A percentile compares a stretch with the other conserved stretches of the same genome.
Conservation (phyloP, 371 early-diverging fungal species). For the Umbelopsis sp. region DNA sequence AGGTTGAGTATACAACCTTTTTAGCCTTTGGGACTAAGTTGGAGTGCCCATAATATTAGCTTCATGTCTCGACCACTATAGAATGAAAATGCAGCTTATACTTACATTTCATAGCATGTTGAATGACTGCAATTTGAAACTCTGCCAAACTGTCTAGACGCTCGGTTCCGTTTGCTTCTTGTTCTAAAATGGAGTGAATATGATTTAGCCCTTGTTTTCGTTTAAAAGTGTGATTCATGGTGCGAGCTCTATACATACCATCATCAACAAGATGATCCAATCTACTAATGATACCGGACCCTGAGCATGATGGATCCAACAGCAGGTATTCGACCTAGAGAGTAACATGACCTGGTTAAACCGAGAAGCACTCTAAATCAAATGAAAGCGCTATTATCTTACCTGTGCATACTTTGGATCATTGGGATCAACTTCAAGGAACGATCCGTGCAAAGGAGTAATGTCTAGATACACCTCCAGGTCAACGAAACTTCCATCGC, state of each 20-base stretch:
- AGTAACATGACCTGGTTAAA: background rate
- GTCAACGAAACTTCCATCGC: too few relatives aligned
- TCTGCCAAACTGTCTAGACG: constrained; percentile 74
- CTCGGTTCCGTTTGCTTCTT: constrained; percentile 34
- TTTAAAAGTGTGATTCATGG: background rate
- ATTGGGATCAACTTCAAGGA: constrained; percentile 67
- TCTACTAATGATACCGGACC: constrained; percentile 93
- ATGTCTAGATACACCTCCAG: constrained; percentile 49
- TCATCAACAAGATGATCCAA: constrained; percentile 82
- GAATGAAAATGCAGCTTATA: background rate
- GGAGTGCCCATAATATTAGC: constrained; percentile 19
- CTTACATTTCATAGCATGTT: constrained; percentile 77
- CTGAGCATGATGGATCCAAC: constrained; percentile 98
- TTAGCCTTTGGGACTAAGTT: constrained; percentile 72
- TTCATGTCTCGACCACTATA: background rate
- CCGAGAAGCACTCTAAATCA: background rate
- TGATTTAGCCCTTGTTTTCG: background rate
- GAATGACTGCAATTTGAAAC: constrained; percentile 70
- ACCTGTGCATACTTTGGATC: constrained; percentile 64
- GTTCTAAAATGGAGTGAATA: background rate
- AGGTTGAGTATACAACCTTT: constrained; percentile 93
- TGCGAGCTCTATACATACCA: constrained; percentile 22
- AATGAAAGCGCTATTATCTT: constrained; percentile 19
- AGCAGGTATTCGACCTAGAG: constrained; percentile 85
- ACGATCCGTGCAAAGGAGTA: constrained; percentile 63